Evolutionary conservation across 345 rosid genomes (phyloP), one percentile per base, ranked within the genome.

Genomic region (Pelargonium nanum): DNA sequence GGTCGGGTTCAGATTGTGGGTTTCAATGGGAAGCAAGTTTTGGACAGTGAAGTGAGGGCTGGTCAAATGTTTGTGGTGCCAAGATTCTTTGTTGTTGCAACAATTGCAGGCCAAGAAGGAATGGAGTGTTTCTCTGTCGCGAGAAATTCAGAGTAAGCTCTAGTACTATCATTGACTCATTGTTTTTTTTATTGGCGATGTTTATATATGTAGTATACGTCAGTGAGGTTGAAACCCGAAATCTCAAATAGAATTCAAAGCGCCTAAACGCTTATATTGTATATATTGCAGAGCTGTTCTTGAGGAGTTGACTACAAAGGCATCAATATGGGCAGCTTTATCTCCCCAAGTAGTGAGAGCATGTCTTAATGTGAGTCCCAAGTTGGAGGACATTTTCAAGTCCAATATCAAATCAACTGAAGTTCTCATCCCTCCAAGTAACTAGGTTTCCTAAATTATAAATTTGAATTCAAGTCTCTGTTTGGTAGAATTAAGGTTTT

Each of bases 21-120:
- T 0, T 22, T 70, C 0, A 22, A 57, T 25, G 75, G 79, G 22
- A 59, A 67, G 26, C 68, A 34, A 12, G 69, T 55, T 1, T 6
- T 78, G 64, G 61, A 72, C 53, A 22, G 28, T 4, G 21, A 53
- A 22, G 53, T 70, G 19, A 56, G 66, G 48, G 56, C 57, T 19
- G 82, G 71, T 8, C 73, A 78, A 9, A 10, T 75, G 24, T 45
- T 75, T n/a, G 57, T 70, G 0, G 77, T 75, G 26, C 77, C 78
- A 4, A 63, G 56, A 45, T 68, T 70, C 19, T 75, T 75, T 34
- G 44, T 34, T 16, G 23, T 65, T 1, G 55, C 65, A 21, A 9
- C 26, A 1, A 50, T 61, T 26, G 73, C 74, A 15, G 69, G 62
- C 4, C 22, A 0, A 25, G 62, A 60, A 51, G 78, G 73, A 30